phyloP scores from a whole-genome alignment of 192 early-diverging fungal genomes.

The Mortierella claussenii region DNA sequence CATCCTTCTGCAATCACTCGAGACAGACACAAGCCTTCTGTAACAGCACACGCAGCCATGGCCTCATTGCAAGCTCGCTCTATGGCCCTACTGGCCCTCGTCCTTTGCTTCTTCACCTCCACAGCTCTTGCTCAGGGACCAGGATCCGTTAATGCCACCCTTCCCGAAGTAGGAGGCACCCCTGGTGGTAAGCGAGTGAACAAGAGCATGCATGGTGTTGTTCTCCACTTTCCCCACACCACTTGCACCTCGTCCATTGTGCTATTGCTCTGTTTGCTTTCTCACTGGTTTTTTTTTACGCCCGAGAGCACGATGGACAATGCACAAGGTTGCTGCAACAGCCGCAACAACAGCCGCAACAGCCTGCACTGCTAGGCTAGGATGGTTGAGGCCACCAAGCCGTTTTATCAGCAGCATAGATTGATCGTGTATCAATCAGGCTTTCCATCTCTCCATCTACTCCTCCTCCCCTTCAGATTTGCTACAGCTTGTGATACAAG shows the following conservation, averaged over 20 bases:
- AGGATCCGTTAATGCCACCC: not conserved
- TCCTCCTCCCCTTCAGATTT: too few relatives aligned
- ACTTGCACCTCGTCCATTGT: too few relatives aligned
- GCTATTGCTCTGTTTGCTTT: too few relatives aligned
- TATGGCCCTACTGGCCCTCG: slow-evolving; percentile 11
- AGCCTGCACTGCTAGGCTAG: too few relatives aligned
- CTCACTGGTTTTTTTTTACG: too few relatives aligned
- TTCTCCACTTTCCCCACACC: not conserved
- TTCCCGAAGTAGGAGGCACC: slow-evolving; percentile 2
- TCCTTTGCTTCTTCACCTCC: slow-evolving; percentile 11
- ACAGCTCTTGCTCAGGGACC: not conserved
- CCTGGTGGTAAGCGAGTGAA: slow-evolving; percentile 19
- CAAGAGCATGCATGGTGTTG: not conserved
- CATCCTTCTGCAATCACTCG: not conserved
- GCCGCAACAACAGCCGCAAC: too few relatives aligned
- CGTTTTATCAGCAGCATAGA: too few relatives aligned
- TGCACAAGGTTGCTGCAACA: too few relatives aligned
- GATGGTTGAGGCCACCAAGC: too few relatives aligned
- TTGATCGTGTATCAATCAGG: too few relatives aligned
- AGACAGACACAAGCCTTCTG: not conserved
- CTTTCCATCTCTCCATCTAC: not conserved
- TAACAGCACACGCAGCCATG: not conserved
- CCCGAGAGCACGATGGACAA: too few relatives aligned
- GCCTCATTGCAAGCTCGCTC: not conserved
- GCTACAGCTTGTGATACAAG: too few relatives aligned